These are phyloP conservation scores for Aspergillus uvarum DNA, from an alignment of 2,329 filamentous ascomycete species.

Conservation along the genomic window DNA sequence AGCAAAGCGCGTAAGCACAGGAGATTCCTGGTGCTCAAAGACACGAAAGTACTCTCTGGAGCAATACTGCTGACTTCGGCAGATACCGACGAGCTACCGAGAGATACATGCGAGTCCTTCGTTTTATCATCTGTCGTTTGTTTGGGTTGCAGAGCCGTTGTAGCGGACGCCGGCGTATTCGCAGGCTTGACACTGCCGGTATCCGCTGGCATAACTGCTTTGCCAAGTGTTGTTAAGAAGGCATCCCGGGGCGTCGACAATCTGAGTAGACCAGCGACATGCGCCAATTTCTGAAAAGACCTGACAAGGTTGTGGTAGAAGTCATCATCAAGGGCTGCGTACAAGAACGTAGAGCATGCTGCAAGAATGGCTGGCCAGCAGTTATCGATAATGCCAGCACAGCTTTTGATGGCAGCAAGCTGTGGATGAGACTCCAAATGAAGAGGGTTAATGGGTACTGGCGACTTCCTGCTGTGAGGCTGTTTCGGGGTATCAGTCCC, in stretches of 20 bases:
- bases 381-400: constrained; percentile 78
- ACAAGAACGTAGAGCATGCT: constrained; percentile 92
- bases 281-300: constrained; percentile 91
- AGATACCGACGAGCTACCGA: constrained; percentile 25
- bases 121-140: constrained; percentile 31
- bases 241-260: constrained; percentile 86
- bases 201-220: constrained; percentile 86
- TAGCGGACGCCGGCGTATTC: constrained; percentile 16
- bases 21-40: constrained; percentile 83
- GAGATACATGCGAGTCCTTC: constrained; percentile 28
- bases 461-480: constrained; percentile 29
- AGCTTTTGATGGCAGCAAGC: constrained; percentile 68
- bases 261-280: constrained; percentile 85
- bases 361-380: constrained; percentile 96
- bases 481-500: constrained; percentile 33
- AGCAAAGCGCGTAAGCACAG: constrained; percentile 85
- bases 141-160: constrained; percentile 22
- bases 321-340: constrained; percentile 85
- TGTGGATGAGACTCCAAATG: constrained; percentile 70
- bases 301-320: constrained; percentile 91
- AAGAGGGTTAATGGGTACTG: constrained; percentile 76
- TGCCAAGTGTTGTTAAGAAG: constrained; percentile 89
- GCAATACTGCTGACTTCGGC: constrained; percentile 28
- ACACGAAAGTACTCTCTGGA: constrained; percentile 48
- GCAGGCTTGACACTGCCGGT: constrained; percentile 30